Percentiles rank a stretch among this genome's conserved stretches.
Conservation (phyloP, 805 yeast genomes). For the Saccharomycopsis selenospora region DNA sequence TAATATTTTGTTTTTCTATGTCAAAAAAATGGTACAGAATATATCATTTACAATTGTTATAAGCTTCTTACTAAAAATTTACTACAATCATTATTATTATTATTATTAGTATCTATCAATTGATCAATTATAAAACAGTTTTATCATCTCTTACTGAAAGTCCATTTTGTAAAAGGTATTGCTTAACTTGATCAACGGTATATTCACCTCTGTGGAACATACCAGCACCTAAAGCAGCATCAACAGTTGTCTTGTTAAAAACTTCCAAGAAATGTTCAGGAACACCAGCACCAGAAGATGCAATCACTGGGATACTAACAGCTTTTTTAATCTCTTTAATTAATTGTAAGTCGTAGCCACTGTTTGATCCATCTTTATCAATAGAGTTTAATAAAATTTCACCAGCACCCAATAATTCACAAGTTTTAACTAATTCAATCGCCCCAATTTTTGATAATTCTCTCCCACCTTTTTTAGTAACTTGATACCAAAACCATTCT, state of each 20-base stretch:
- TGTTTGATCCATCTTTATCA: slow-evolving; percentile 94
- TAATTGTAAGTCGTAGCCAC: slow-evolving; percentile 87
- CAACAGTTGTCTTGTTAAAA: slow-evolving; percentile 71
- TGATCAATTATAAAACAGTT: not conserved
- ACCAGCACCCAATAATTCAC: slow-evolving; percentile 94
- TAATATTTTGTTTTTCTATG: no score
- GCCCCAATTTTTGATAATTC: slow-evolving; percentile 84
- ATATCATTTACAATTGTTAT: no score
- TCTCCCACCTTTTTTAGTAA: slow-evolving; percentile 95
- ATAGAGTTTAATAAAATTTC: slow-evolving; percentile 90
- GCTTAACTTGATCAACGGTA: slow-evolving; percentile 77
- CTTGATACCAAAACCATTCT: slow-evolving; percentile 85
- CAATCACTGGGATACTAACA: slow-evolving; percentile 87
- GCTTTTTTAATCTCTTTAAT: slow-evolving; percentile 68
- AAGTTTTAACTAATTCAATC: slow-evolving; percentile 76
- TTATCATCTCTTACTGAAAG: slow-evolving; percentile 54
- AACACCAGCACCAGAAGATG: slow-evolving; percentile 95
- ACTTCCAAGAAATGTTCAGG: slow-evolving; percentile 90
- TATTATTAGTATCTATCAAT: no score
- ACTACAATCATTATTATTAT: no score
- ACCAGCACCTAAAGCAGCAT: slow-evolving; percentile 98
- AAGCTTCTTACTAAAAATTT: no score
- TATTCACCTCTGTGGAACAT: slow-evolving; percentile 95
- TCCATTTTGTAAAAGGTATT: slow-evolving; percentile 49
- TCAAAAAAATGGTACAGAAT: no score